Evolutionary conservation across 148 eudicot genomes (phyloP), one percentile per base, ranked within the genome.

Genomic region (Rhododendron kiyosumense): DNA sequence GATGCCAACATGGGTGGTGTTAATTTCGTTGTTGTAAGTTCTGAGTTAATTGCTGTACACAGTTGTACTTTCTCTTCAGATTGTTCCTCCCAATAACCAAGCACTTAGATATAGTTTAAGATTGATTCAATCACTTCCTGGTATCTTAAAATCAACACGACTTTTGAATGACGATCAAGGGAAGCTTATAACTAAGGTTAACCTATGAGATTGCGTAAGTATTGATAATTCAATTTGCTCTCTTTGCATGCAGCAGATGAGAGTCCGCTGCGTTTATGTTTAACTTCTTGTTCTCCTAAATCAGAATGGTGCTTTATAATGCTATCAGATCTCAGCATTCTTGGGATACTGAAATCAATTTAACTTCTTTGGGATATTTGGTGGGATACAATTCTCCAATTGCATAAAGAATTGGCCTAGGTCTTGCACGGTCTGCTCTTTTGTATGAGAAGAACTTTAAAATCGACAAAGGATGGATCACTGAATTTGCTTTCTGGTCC

Each of bases 21-120:
- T 49, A 93, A 94, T 36, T 94, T 97, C 28, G 93, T 92, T 1
- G 94, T 95, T 13, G 98, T 97, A 48, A 87, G 94, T 89, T 77
- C 36, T 84, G 14, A 20, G 15, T 63, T n/a, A 61, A 45, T 14
- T 54, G 28, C 34, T 52, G 15, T 75, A 36, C 9, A 20, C 41
- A 67, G 24, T 7, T 61, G 26, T 24, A 61, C 28, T 61, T 41
- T 24, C 26, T 61, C 12, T 22, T 22, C 67, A 61, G 0, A 61
- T 20, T 61, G 3, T 22, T 61, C 69, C 69, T 22, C 11, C 28
- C 4, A 3, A 61, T 22, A 61, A 7, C 12, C 61, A 17, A 22
- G 26, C 28, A 61, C 11, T 24, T 7, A 8, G 24, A 61, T 7
- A 5, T 20, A 59, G n/a, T 59, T 59, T 59, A 26, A 59, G 65